Percentiles rank a stretch among this genome's conserved stretches.
phyloP scores from a whole-genome alignment of 2,329 filamentous ascomycete species.

The Stagonosporopsis vannaccii region DNA sequence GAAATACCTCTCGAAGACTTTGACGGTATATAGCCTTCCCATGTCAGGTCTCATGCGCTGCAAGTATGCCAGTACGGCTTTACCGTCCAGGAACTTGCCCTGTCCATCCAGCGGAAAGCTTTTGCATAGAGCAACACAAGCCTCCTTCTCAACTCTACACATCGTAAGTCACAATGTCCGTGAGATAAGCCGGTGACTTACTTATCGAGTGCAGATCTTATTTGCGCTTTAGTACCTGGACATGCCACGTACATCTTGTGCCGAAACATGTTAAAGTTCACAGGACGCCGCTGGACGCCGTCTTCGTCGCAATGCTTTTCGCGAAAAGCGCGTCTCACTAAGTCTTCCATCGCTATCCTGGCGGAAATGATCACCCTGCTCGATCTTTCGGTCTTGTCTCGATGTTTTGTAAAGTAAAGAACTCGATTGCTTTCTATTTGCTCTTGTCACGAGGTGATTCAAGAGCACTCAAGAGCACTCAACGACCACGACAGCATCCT shows the following conservation, averaged over 20 bases:
- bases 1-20: neutral
- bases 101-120: neutral
- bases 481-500: neutral
- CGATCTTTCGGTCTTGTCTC: neutral
- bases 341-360: neutral
- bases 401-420: neutral
- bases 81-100: neutral
- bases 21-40: fast-evolving
- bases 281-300: neutral
- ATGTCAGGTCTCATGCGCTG: neutral
- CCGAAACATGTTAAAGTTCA: neutral
- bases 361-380: neutral
- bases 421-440: neutral
- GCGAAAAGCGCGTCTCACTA: neutral
- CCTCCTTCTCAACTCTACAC: neutral
- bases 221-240: neutral
- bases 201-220: neutral
- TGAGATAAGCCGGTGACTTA: neutral
- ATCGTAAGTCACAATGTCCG: neutral
- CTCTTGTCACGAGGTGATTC: neutral
- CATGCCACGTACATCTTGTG: neutral
- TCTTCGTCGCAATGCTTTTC: neutral
- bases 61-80: neutral
- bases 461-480: neutral
- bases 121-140: neutral